A percentile compares a stretch with the other conserved stretches of the same genome.
phyloP scores from a whole-genome alignment of 2,329 filamentous ascomycete species.

The Trichoderma hamatum region DNA sequence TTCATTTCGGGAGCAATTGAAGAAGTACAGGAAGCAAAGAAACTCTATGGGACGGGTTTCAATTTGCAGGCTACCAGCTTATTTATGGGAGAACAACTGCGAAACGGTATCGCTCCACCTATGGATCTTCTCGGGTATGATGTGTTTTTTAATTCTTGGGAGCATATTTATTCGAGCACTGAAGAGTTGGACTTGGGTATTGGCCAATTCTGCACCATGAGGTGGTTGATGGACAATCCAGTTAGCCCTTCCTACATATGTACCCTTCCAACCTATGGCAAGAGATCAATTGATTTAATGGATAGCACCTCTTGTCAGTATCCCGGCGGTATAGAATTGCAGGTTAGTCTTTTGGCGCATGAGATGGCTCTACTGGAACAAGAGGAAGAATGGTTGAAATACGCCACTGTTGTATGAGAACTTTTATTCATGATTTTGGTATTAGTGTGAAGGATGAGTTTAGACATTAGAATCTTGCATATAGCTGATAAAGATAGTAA shows the following conservation, averaged over 20 bases:
- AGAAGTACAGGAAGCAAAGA: background rate
- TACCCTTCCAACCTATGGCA: background rate
- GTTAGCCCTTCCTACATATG: background rate
- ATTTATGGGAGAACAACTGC: background rate
- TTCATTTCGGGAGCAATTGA: background rate
- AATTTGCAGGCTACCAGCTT: background rate
- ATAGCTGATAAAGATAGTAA: background rate
- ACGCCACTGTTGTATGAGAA: background rate
- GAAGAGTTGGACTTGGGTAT: background rate
- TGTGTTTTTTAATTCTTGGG: background rate
- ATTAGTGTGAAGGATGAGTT: background rate
- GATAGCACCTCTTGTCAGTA: background rate
- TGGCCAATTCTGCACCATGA: background rate
- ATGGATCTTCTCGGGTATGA: background rate
- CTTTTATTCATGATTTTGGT: background rate
- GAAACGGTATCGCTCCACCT: background rate
- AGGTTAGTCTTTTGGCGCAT: background rate
- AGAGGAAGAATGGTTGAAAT: background rate
- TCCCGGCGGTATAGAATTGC: background rate
- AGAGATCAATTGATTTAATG: background rate
- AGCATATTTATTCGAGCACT: background rate
- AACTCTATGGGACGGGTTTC: background rate
- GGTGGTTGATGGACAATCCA: background rate
- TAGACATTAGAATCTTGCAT: background rate
- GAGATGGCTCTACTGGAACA: background rate